These are phyloP conservation scores for Apiospora malaysiana DNA, from an alignment of 2,329 filamentous ascomycete genomes.

Conservation along the genomic window DNA sequence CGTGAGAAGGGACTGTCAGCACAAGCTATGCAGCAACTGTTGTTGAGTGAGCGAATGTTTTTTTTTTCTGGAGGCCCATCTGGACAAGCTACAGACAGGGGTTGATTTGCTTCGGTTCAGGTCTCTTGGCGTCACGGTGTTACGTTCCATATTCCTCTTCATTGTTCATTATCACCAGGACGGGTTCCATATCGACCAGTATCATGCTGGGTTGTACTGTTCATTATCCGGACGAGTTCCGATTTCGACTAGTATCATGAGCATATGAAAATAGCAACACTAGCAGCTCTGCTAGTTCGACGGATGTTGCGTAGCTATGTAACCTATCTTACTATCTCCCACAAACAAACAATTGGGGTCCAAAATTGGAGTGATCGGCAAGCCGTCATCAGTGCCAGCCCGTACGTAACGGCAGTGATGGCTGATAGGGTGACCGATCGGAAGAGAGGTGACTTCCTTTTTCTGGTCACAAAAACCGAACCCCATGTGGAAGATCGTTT, in stretches of 20 bases:
- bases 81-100: background rate
- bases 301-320: background rate
- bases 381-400: background rate
- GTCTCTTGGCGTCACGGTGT: background rate
- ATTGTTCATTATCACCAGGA: background rate
- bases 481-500: background rate
- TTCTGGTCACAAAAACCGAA: background rate
- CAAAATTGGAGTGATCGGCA: background rate
- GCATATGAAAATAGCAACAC: constrained; percentile 2
- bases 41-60: background rate
- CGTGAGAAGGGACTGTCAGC: constrained; percentile 23
- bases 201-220: background rate
- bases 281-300: background rate
- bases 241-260: background rate
- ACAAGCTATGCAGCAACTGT: constrained; percentile 22
- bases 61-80: background rate
- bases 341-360: background rate
- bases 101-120: background rate
- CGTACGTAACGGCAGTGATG: background rate
- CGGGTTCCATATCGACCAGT: background rate
- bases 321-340: background rate
- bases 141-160: constrained; percentile 1
- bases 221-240: background rate
- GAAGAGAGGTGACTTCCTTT: background rate
- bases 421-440: background rate